These are phyloP conservation scores for Onygena corvina DNA, from an alignment of 2,329 filamentous ascomycete genomes.

Conservation along the genomic window DNA sequence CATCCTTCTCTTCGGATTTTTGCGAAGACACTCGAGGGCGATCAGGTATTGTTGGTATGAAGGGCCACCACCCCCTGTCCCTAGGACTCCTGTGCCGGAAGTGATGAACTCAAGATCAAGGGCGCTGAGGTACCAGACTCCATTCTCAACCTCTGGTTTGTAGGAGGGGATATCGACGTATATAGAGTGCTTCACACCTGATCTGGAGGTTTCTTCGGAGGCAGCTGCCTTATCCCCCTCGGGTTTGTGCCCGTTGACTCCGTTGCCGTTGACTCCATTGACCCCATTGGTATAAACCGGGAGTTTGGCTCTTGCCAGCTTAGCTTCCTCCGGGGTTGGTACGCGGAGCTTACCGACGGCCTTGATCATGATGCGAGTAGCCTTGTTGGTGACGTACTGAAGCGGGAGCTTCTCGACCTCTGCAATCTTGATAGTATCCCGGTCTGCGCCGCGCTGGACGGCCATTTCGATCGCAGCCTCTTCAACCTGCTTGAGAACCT, in stretches of 20 bases:
- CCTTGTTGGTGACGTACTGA: constrained; percentile 27
- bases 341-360: constrained; percentile 34
- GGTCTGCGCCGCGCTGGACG: constrained; percentile 17
- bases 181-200: constrained; percentile 12
- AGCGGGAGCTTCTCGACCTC: constrained; percentile 34
- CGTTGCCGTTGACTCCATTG: neutral
- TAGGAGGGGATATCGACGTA: constrained; percentile 23
- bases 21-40: constrained; percentile 29
- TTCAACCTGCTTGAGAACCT: constrained; percentile 18
- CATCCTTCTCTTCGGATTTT: constrained; percentile 26
- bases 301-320: neutral
- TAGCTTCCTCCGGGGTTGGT: constrained; percentile 10
- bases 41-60: constrained; percentile 38
- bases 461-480: constrained; percentile 18
- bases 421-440: constrained; percentile 32
- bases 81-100: constrained; percentile 28
- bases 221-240: constrained; percentile 12
- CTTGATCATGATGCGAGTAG: constrained; percentile 27
- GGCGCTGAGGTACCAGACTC: constrained; percentile 29
- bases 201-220: constrained; percentile 6
- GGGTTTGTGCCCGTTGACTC: constrained; percentile 9
- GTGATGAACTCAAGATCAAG: constrained; percentile 31
- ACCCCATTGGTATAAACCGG: neutral
- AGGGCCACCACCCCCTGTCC: constrained; percentile 32
- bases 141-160: constrained; percentile 22